Evolutionary conservation across 2,329 filamentous ascomycete genomes (phyloP), one percentile per base, ranked within the genome.

Genomic region (Colletotrichum horii): DNA sequence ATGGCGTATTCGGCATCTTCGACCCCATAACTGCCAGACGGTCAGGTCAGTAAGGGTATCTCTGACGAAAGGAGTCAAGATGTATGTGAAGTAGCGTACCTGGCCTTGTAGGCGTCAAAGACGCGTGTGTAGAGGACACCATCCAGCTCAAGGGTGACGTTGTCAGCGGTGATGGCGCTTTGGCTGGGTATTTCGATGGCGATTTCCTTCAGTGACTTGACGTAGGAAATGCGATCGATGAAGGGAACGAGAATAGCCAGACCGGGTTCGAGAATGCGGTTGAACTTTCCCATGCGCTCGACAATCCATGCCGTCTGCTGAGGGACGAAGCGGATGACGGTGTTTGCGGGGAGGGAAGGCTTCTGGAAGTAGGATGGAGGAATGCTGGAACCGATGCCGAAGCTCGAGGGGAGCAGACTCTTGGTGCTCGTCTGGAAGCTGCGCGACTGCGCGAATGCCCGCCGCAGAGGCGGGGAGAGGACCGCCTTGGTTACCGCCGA

Each of bases 291-390:
- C 97, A 99, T 99, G 83, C 97, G 96, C 91, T 99, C 97, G 73
- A 99, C 97, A 75, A 99, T 96, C 97, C 97, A 99, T 84, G 97
- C 97, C 80, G 96, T 98, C 88, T 99, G 97, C 87, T 99, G 97
- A n/a, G 97, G 97, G 56, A 99, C 97, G 86, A 98, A 99, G 76
- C 96, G 95, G 80, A 99, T 89, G 77, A 99, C 89, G 6, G 97
- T 99, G 87, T 99, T 99, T 79, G 96, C 95, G 32, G 97, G 97
- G 68, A 98, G 89, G 26, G 90, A 88, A 15, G 90, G 88, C 78
- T 91, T 91, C 83, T 94, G 93, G 85, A 98, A 98, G 86, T 97
- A 97, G n/a, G 94, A 93, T 9, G 93, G 90, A 43, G 93, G 91
- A 6, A 88, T 80, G 70, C 83, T 82, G 16, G 85, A 83, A 66